phyloP scores from a whole-genome alignment of 1,284 basidiomycete species.

The Wallemia mellicola region DNA sequence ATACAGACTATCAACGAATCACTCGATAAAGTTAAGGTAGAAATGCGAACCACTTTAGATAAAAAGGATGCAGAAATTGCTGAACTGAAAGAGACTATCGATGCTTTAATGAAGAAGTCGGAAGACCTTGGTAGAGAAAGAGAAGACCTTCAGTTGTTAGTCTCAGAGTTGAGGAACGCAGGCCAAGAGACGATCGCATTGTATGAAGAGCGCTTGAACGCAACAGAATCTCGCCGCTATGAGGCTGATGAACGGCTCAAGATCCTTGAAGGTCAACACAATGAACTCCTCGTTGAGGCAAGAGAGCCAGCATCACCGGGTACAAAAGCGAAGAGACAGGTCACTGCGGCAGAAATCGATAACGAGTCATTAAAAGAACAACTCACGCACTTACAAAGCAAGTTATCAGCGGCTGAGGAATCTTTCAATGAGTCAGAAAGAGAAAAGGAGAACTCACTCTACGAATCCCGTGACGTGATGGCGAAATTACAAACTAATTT shows the following conservation, averaged over 20 bases:
- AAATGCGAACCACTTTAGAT: background rate
- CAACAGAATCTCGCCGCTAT: background rate
- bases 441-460: background rate
- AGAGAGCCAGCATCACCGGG: background rate
- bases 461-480: background rate
- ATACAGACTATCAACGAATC: background rate
- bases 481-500: background rate
- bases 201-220: background rate
- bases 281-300: background rate
- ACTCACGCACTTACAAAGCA: background rate
- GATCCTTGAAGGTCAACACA: background rate
- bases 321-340: background rate
- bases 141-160: background rate
- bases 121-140: background rate
- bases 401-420: background rate
- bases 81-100: background rate
- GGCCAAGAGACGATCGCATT: background rate
- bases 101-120: background rate
- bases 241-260: background rate
- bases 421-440: background rate
- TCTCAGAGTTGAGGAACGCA: background rate
- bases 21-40: background rate
- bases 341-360: background rate
- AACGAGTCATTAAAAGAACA: background rate
- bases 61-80: background rate